Evolutionary conservation across 2,329 filamentous ascomycete genomes (phyloP), one percentile per base, ranked within the genome.

Genomic region (Neofusicoccum sp.): DNA sequence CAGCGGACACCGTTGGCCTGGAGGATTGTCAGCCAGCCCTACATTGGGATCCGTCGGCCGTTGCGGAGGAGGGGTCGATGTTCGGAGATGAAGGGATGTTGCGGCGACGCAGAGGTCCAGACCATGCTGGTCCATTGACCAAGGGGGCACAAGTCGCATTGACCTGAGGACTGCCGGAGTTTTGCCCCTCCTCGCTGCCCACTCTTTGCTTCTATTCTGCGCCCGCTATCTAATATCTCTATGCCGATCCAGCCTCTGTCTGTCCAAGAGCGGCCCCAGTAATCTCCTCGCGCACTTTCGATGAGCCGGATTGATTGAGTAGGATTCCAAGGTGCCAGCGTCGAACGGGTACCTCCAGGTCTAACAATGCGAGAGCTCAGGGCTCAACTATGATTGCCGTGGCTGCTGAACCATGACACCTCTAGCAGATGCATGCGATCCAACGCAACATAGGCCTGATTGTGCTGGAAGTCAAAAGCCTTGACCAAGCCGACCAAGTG

Each of bases 381-480:
- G 20, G 20, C 20, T 20, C 20, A 38, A 38, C 34, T 11, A 38
- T 38, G 20, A 20, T 20, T 20, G 20, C 20, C 20, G 20, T 20
- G 11, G 28, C 12, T 6, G 53, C 58, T 53, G 14, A 44, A 45
- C 58, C 58, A 60, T 3, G 45, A 36, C 14, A 44, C 12, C 2
- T 28, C 48, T 7, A 60, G 45, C 30, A 60, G 26, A 14, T 60
- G 36, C 45, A 54, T 16, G 7, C 58, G 58, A 16, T 54, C 31
- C 26, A 16, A n/a, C 31, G 9, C 12, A 26, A 59, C 57, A 44
- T 56, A 61, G 8, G 59, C 62, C 41, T 68, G 66, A 28, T 81
- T 84, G 74, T 96, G 92, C 69, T 91, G 87, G 71, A 90, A 88
- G 75, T 96, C 90, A 76, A 97, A 96, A 3, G 93, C 93, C 74